Base-by-base conservation (phyloP, 495 filamentous ascomycete genomes). In the Cercophora newfieldiana region DNA sequence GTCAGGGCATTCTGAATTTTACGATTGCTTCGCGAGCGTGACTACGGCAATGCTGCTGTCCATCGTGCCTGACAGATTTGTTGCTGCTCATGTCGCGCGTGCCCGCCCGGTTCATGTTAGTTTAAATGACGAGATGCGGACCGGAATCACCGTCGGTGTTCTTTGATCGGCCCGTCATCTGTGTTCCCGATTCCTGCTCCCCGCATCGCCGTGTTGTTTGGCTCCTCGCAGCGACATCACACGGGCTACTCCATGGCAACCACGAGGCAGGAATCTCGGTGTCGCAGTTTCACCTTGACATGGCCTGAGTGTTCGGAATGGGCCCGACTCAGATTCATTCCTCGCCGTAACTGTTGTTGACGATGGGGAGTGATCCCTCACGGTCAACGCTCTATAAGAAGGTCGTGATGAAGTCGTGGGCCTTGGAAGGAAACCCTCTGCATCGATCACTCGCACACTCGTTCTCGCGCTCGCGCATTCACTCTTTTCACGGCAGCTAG, bases 401-500 rank as follows among this genome's bases (percentile, higher is more conserved):
- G 61, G 25, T 31, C 55, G 25, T 25, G 55, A 58, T 44, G 37
- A 16, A 8, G 37, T 44, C 37, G 37, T 44, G 37, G 2, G 37
- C 18, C 18, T 44, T 2, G 30, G 30, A 33, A 14, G 37, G 18
- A 44, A 44, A 44, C 37, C 37, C 37, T 14, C 37, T 5, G 30
- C 37, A 44, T 44, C 37, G 37, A 47, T 44, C 30, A 24, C 37
- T 24, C 29, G 22, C 50, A 55, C 61, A 63, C 50, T 63, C 61
- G 25, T 66, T 56, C 47, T 30, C 31, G 64, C 30, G 26, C 29
- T 66, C 22, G 53, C 50, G 33, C 50, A 63, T n/a, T 64, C 59
- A 29, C 33, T 64, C 19, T 56, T 55, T 67, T 63, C 26, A 21
- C 22, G 21, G 51, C 53, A 33, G 26, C 30, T 61, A 22, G 6